Evolutionary conservation across 257 asterid species (phyloP).

Genomic region (Primulina tabacum): DNA sequence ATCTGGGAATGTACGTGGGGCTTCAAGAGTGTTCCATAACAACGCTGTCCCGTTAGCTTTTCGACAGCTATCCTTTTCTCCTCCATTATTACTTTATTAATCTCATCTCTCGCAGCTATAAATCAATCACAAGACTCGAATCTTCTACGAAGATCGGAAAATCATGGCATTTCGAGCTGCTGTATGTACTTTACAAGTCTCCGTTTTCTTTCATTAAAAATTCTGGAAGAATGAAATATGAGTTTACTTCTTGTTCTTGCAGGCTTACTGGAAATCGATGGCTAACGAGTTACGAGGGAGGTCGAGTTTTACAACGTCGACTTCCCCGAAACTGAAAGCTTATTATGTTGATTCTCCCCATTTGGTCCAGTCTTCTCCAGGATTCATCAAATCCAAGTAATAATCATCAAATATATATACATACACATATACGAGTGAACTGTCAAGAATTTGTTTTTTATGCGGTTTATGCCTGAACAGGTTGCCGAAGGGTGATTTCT

Average conservation of each 20-base stretch:
- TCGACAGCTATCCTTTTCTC: constrained; percentile 25
- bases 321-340: constrained; percentile 29
- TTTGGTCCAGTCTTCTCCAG: constrained; percentile 7
- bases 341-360: constrained; percentile 5
- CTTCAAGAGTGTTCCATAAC: constrained; percentile 27
- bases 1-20: constrained; percentile 17
- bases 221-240: too few relatives aligned
- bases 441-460: neutral
- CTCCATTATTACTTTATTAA: neutral
- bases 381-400: constrained; percentile 30
- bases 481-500: constrained; percentile 39
- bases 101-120: neutral
- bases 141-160: neutral
- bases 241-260: neutral
- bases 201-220: too few relatives aligned
- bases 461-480: constrained; percentile 20
- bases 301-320: constrained; percentile 26
- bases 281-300: constrained; percentile 23
- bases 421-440: too few relatives aligned
- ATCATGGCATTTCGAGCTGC: neutral
- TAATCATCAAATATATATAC: too few relatives aligned
- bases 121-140: too few relatives aligned
- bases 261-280: constrained; percentile 25
- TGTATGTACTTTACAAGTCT: neutral
- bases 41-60: neutral